Base-by-base conservation (phyloP, 1,139 yeast genomes). In the Saccharomyces hybrid region DNA sequence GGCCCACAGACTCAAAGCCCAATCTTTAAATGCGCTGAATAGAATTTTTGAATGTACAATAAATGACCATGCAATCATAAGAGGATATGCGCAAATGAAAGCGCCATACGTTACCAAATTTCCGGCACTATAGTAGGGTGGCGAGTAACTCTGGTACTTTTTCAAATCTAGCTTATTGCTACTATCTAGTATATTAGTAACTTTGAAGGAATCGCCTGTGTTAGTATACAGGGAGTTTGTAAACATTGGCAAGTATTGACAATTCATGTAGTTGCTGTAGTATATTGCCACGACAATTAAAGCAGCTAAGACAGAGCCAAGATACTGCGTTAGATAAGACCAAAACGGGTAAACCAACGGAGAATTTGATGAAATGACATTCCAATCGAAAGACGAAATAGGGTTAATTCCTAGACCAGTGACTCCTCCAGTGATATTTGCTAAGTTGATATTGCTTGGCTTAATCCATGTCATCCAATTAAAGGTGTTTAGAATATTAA, bases 401-500 rank as follows among this genome's bases (percentile, higher is more conserved):
- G 86, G 87, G 61, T 81, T 81, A 51, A 81, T 60, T 1, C 86
- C 86, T 11, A 82, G 64, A 16, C 87, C 87, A 25, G 63, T 55
- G 11, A 64, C 61, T 3, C 76, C 66, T 2, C 88, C 89, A 1
- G 84, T 80, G 46, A 84, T 71, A 8, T 73, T 71, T 8, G 82
- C 84, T 50, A 84, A 67, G 54, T 77, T 75, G 59, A 78, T 72
- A 63, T 80, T 82, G 41, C 75, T 60, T 19, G 86, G 86, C 3
- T 74, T 70, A 50, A 82, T 81, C 88, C 88, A 83, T 3, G 83
- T 77, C 66, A 79, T 76, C 86, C 87, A 82, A 64, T 79, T 81
- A 69, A 83, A 83, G 14, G 72, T 69, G 34, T 52, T 55, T 11
- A 60, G 52, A n/a, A 56, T 54, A 28, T 55, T 51, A 29, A 58